Evolutionary conservation across 1,284 basidiomycete species (phyloP).

Genomic region (Volvariella volvacea): DNA sequence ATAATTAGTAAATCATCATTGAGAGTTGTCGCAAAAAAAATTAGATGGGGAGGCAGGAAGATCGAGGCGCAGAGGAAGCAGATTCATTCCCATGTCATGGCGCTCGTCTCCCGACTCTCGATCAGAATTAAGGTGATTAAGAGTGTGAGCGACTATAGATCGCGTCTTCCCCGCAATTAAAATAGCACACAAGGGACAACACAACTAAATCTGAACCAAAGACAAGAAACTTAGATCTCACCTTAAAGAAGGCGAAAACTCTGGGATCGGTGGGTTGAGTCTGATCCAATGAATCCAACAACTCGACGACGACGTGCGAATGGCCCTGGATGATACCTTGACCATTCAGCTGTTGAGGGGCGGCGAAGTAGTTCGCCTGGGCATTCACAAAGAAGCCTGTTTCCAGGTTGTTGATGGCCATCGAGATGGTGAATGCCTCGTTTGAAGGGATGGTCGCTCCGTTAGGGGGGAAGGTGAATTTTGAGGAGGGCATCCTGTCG

Average conservation of each 20-base stretch:
- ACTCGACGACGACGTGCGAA: constrained; percentile 59
- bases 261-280: constrained; percentile 48
- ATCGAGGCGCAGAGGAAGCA: too few relatives aligned
- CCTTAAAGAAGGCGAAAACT: constrained; percentile 64
- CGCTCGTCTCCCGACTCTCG: too few relatives aligned
- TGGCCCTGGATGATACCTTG: constrained; percentile 53
- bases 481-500: constrained; percentile 53
- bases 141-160: too few relatives aligned
- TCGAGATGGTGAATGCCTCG: constrained; percentile 48
- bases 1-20: neutral
- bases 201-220: too few relatives aligned
- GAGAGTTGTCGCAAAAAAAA: neutral
- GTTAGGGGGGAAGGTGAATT: constrained; percentile 53
- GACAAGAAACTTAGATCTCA: too few relatives aligned
- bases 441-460: constrained; percentile 44
- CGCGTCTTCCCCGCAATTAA: too few relatives aligned
- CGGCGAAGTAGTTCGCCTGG: constrained; percentile 55
- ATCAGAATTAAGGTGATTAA: too few relatives aligned
- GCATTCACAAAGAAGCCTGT: constrained; percentile 62
- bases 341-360: constrained; percentile 54
- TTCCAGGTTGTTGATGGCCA: constrained; percentile 49
- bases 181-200: too few relatives aligned
- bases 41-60: too few relatives aligned
- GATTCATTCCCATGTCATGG: too few relatives aligned
- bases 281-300: constrained; percentile 38